These are phyloP conservation scores for Leccinellum rugosiceps DNA, from an alignment of 768 basidiomycete genomes.

Conservation along the genomic window DNA sequence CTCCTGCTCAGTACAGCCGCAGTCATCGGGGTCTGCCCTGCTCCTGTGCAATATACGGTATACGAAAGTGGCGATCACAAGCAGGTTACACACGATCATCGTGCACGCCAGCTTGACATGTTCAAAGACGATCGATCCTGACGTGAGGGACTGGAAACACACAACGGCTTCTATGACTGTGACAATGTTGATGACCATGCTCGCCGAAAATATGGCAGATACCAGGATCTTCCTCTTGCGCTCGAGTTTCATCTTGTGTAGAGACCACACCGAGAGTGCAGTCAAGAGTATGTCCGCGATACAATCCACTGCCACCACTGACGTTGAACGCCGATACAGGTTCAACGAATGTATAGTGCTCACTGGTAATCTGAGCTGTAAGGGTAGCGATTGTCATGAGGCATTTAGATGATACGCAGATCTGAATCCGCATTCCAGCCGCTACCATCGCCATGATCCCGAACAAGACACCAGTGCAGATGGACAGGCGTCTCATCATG, in stretches of 20 bases:
- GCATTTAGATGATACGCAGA: slow-evolving; percentile 10
- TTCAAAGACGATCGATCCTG: slow-evolving; percentile 17
- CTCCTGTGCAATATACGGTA: slow-evolving; percentile 12
- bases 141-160: slow-evolving; percentile 1
- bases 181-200: slow-evolving; percentile 18
- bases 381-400: slow-evolving; percentile 2
- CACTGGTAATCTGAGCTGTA: slow-evolving; percentile 20
- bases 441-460: slow-evolving; percentile 8
- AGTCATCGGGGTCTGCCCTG: not conserved
- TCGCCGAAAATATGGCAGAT: slow-evolving; percentile 20
- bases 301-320: slow-evolving; percentile 15
- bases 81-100: slow-evolving; percentile 22
- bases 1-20: not conserved
- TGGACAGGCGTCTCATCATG: not conserved
- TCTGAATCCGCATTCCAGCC: slow-evolving; percentile 6
- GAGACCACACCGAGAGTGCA: slow-evolving; percentile 17
- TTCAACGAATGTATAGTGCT: slow-evolving; percentile 1
- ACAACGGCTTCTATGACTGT: slow-evolving; percentile 15
- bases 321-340: not conserved
- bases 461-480: slow-evolving; percentile 15
- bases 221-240: slow-evolving; percentile 18
- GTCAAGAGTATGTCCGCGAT: slow-evolving; percentile 20
- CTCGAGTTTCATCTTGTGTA: slow-evolving; percentile 13
- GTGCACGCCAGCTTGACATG: slow-evolving; percentile 21
- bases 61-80: slow-evolving; percentile 20